Evolutionary conservation across 2,329 filamentous ascomycete genomes (phyloP).

Genomic region (Fusarium heterosporum): DNA sequence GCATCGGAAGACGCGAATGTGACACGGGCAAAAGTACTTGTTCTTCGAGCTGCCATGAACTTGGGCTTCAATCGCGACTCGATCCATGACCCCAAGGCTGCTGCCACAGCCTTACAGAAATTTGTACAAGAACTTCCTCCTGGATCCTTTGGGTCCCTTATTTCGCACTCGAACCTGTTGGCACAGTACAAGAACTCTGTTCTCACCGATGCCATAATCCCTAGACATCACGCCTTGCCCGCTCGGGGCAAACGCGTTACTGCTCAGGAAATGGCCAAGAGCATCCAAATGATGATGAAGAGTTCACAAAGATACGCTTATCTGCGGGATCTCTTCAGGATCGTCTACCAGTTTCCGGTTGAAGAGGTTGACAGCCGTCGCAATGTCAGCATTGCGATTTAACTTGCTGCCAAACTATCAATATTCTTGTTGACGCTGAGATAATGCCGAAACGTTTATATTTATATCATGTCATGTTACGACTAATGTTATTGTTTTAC

Average conservation of each 20-base stretch:
- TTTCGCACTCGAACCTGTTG: constrained; percentile 77
- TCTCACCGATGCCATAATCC: constrained; percentile 73
- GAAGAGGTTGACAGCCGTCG: constrained; percentile 80
- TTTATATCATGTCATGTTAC: constrained; percentile 25
- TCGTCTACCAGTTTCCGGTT: constrained; percentile 86
- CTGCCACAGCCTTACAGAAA: constrained; percentile 70
- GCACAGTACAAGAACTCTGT: constrained; percentile 86
- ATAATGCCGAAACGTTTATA: constrained; percentile 1
- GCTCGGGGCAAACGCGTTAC: constrained; percentile 68
- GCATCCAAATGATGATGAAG: constrained; percentile 79
- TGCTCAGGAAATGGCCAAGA: constrained; percentile 82
- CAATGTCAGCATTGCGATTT: constrained; percentile 69
- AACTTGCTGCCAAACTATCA: constrained; percentile 7
- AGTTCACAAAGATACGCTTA: constrained; percentile 78
- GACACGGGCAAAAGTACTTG: constrained; percentile 79
- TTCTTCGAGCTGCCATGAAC: constrained; percentile 88
- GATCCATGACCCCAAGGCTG: constrained; percentile 58
- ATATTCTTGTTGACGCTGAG: not conserved
- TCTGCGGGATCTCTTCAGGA: constrained; percentile 81
- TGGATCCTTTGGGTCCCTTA: constrained; percentile 80
- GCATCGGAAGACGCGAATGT: constrained; percentile 80
- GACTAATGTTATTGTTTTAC: constrained; percentile 36
- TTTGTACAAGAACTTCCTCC: constrained; percentile 82
- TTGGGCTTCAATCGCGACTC: constrained; percentile 78
- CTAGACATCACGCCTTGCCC: constrained; percentile 57